Evolutionary conservation across 2,329 filamentous ascomycete species (phyloP).

Genomic region (Epichloe coenophiala): DNA sequence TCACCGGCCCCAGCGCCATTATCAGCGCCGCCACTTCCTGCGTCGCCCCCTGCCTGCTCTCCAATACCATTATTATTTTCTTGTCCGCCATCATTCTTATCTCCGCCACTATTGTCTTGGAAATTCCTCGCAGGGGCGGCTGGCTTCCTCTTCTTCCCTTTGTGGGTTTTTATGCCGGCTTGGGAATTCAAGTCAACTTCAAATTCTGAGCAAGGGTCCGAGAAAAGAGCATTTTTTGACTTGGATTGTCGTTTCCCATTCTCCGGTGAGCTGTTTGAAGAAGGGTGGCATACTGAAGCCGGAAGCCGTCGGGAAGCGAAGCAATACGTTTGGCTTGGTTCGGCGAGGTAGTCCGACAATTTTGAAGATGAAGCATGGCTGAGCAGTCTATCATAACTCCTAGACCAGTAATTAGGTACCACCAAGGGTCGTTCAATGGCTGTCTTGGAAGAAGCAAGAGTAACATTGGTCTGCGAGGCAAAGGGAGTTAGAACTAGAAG

Average conservation of each 20-base stretch:
- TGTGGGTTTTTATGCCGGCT: constrained; percentile 8
- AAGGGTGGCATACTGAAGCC: neutral
- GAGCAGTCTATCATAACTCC: neutral
- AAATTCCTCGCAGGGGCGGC: constrained; percentile 3
- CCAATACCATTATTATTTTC: constrained; percentile 6
- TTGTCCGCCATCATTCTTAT: constrained; percentile 2
- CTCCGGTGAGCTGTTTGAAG: neutral
- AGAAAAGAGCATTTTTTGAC: constrained; percentile 6
- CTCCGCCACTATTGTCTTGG: constrained; percentile 5
- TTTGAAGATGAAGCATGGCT: neutral
- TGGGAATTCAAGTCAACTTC: constrained; percentile 10
- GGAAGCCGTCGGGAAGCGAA: constrained; percentile 6
- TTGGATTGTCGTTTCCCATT: neutral
- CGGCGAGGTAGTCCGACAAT: neutral
- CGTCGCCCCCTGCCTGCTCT: constrained; percentile 2
- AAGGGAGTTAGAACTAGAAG: neutral
- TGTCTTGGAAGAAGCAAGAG: neutral
- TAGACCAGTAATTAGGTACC: constrained; percentile 1
- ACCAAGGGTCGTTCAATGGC: neutral
- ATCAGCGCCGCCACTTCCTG: neutral
- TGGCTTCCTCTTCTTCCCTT: constrained; percentile 11
- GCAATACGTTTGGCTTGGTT: constrained; percentile 1
- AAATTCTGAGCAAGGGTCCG: constrained; percentile 11
- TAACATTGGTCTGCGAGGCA: neutral
- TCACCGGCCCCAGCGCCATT: constrained; percentile 2